These are phyloP conservation scores for Flaveria linearis DNA, from an alignment of 129 eudicot species.

Conservation along the genomic window DNA sequence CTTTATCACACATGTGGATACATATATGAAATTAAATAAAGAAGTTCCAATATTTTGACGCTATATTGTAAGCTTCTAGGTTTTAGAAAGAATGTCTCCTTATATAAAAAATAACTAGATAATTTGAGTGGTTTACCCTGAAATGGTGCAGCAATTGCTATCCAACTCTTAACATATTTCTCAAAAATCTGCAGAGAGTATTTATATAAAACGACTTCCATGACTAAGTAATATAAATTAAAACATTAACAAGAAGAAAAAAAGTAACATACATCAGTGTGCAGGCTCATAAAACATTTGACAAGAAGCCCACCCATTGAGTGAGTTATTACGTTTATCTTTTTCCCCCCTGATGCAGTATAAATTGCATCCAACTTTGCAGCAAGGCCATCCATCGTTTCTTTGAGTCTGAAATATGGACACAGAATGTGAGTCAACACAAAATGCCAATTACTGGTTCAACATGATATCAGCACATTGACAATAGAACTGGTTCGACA, in stretches of 20 bases:
- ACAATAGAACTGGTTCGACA: background rate
- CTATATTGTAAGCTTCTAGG: background rate
- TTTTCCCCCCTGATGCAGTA: slow-evolving; percentile 90
- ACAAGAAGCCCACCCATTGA: slow-evolving; percentile 98
- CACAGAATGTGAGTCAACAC: background rate
- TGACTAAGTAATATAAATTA: background rate
- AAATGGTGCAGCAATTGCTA: slow-evolving; percentile 96
- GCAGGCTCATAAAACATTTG: slow-evolving; percentile 90
- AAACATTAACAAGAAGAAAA: background rate
- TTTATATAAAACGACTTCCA: background rate
- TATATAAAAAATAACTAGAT: slow-evolving; percentile 11
- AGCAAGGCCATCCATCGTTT: slow-evolving; percentile 69
- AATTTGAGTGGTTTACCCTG: slow-evolving; percentile 53
- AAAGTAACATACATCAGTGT: slow-evolving; percentile 55
- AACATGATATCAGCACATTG: slow-evolving; percentile 1
- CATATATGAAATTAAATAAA: background rate
- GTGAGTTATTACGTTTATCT: slow-evolving; percentile 75
- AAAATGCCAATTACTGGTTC: background rate
- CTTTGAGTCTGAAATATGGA: slow-evolving; percentile 55
- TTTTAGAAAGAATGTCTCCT: background rate
- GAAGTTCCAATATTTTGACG: background rate
- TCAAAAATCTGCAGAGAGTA: slow-evolving; percentile 70
- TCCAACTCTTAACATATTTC: slow-evolving; percentile 94
- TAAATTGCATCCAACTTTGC: slow-evolving; percentile 72
- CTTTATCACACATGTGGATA: background rate